Percentiles rank a stretch among this genome's conserved stretches.
phyloP scores from a whole-genome alignment of 1,284 basidiomycete genomes.

The Cystobasidium slooffiae region DNA sequence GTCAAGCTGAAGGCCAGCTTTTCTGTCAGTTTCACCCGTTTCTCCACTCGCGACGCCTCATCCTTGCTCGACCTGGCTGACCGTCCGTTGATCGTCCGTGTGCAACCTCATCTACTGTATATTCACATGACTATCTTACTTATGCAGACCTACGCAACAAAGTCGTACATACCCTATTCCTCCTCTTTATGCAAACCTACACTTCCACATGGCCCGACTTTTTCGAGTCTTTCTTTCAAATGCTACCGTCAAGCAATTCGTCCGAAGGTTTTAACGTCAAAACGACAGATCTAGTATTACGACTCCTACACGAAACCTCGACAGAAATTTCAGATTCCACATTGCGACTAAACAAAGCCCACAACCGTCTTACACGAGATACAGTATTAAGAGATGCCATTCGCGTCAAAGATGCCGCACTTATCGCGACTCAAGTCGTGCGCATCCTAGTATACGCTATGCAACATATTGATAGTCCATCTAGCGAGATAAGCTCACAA shows the following conservation, averaged over 20 bases:
- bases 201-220: slow-evolving; percentile 79
- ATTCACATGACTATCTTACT: slow-evolving; percentile 8
- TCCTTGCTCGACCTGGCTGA: neutral
- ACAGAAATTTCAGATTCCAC: slow-evolving; percentile 90
- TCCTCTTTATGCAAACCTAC: slow-evolving; percentile 91
- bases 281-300: slow-evolving; percentile 81
- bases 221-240: slow-evolving; percentile 75
- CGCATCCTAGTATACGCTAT: slow-evolving; percentile 78
- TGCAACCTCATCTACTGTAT: neutral
- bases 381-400: slow-evolving; percentile 84
- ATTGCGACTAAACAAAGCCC: slow-evolving; percentile 69
- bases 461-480: slow-evolving; percentile 61
- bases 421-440: slow-evolving; percentile 85
- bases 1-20: slow-evolving; percentile 72
- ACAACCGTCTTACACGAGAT: slow-evolving; percentile 75
- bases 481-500: slow-evolving; percentile 59
- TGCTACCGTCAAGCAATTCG: slow-evolving; percentile 65
- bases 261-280: slow-evolving; percentile 70
- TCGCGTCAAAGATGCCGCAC: slow-evolving; percentile 77
- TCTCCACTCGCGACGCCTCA: neutral
- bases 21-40: slow-evolving; percentile 64
- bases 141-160: slow-evolving; percentile 88
- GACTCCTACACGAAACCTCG: slow-evolving; percentile 85
- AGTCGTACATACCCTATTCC: slow-evolving; percentile 93
- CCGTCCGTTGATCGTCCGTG: neutral